These are phyloP conservation scores for Onygena corvina DNA, from an alignment of 2,329 filamentous ascomycete genomes.

Conservation along the genomic window DNA sequence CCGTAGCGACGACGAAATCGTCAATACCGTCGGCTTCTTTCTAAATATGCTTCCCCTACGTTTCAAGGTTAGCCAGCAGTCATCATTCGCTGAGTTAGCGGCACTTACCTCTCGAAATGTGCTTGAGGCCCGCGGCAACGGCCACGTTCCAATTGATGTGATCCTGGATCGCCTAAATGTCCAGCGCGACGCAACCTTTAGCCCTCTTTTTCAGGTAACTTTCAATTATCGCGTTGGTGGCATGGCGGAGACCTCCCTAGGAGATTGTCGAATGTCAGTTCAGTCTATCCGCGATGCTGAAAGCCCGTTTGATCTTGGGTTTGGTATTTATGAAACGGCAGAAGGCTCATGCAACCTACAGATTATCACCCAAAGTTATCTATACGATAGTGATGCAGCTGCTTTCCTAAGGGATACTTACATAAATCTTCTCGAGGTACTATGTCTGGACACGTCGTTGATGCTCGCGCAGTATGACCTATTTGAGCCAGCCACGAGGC, in stretches of 20 bases:
- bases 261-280: background rate
- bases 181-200: slow-evolving; percentile 28
- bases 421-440: too few species aligned
- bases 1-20: slow-evolving; percentile 23
- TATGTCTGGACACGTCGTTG: too few species aligned
- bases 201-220: slow-evolving; percentile 41
- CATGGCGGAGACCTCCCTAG: background rate
- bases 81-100: slow-evolving; percentile 25
- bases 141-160: slow-evolving; percentile 39
- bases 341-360: too few species aligned
- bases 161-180: slow-evolving; percentile 36
- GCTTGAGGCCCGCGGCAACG: slow-evolving; percentile 33
- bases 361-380: background rate
- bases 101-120: slow-evolving; percentile 18
- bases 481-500: too few species aligned
- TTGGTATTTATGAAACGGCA: background rate
- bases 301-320: background rate
- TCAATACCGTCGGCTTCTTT: slow-evolving; percentile 35
- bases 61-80: slow-evolving; percentile 21
- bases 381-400: background rate
- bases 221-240: slow-evolving; percentile 19
- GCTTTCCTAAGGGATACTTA: too few species aligned
- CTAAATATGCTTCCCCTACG: slow-evolving; percentile 41
- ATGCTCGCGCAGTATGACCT: too few species aligned
- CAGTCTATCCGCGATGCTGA: background rate